phyloP scores from a whole-genome alignment of 129 eudicot species.

The Ambrosia artemisiifolia region DNA sequence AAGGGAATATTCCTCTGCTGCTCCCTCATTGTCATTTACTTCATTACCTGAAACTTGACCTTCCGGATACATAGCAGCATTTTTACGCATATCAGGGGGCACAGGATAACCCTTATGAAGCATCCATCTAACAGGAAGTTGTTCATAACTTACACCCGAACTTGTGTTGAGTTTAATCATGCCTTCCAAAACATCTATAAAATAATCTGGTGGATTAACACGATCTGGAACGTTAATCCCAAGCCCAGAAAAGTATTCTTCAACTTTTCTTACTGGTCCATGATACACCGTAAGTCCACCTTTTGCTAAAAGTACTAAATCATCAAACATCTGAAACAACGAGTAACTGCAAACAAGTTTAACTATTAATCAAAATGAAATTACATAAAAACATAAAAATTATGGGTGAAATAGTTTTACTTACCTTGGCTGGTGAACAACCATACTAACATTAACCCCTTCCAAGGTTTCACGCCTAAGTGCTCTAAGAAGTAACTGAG shows the following conservation, averaged over 20 bases:
- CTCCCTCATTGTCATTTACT: slow-evolving; percentile 6
- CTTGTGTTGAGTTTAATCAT: slow-evolving; percentile 57
- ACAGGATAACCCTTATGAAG: slow-evolving; percentile 71
- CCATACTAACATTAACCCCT: slow-evolving; percentile 92
- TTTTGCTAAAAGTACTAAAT: slow-evolving; percentile 84
- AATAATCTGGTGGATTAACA: slow-evolving; percentile 82
- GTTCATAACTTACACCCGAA: slow-evolving; percentile 44
- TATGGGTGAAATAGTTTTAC: background rate
- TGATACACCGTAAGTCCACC: slow-evolving; percentile 86
- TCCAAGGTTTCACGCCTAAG: slow-evolving; percentile 83
- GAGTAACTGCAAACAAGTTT: slow-evolving; percentile 60
- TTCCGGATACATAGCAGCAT: slow-evolving; percentile 23
- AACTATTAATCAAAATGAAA: slow-evolving; percentile 1
- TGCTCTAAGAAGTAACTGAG: slow-evolving; percentile 82
- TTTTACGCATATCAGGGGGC: slow-evolving; percentile 68
- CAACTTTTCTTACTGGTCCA: slow-evolving; percentile 67
- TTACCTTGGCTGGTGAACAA: slow-evolving; percentile 96
- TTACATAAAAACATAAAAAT: background rate
- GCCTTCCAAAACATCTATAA: slow-evolving; percentile 75
- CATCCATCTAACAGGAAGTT: slow-evolving; percentile 93
- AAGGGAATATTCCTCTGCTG: slow-evolving; percentile 56
- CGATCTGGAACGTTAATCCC: slow-evolving; percentile 82
- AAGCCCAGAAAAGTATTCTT: slow-evolving; percentile 75
- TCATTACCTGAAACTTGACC: slow-evolving; percentile 22
- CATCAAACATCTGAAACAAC: slow-evolving; percentile 78